A percentile compares a stretch with the other conserved stretches of the same genome.
phyloP scores from a whole-genome alignment of 352 stramenopile species.

The Globisporangium megalacanthum region DNA sequence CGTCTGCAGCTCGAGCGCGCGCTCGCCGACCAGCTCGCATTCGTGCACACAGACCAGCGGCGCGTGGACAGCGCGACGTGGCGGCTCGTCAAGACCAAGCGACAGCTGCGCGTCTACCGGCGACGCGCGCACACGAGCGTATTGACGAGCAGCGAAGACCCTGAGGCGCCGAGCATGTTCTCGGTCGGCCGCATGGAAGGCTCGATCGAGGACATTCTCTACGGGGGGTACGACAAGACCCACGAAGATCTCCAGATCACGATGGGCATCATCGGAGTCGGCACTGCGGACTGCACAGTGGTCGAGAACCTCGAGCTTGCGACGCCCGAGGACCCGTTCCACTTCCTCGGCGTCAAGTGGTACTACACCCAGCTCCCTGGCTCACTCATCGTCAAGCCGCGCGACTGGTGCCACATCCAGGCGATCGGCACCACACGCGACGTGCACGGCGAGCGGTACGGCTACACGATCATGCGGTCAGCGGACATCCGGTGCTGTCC shows the following conservation, averaged over 20 bases:
- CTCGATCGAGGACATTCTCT: conserved; percentile 44
- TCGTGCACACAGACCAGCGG: conserved; percentile 19
- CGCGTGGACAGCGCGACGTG: conserved; percentile 32
- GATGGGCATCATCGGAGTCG: conserved; percentile 21
- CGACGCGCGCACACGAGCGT: conserved; percentile 8
- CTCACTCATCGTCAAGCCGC: conserved; percentile 12
- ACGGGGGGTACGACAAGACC: conserved; percentile 30
- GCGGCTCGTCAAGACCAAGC: conserved; percentile 36
- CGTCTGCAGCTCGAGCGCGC: conserved; percentile 20
- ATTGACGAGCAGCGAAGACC: conserved; percentile 8
- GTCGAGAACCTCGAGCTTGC: conserved; percentile 35
- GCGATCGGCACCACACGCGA: conserved; percentile 36
- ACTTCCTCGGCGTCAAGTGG: conserved; percentile 49
- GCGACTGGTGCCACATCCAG: conserved; percentile 29
- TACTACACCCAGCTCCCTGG: conserved; percentile 25
- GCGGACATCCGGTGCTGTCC: conserved; percentile 33
- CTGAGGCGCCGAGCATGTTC: conserved; percentile 17
- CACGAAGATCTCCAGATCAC: conserved; percentile 33
- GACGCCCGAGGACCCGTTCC: conserved; percentile 29
- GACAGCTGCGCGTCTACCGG: conserved; percentile 36
- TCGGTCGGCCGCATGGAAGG: conserved; percentile 33
- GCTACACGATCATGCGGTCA: conserved; percentile 38
- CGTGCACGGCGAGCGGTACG: conserved; percentile 19
- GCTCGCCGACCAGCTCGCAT: conserved; percentile 25
- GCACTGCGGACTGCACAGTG: conserved; percentile 26